Conservation (phyloP, 1,139 yeast genomes). For the Suhomyces panamericanus region DNA sequence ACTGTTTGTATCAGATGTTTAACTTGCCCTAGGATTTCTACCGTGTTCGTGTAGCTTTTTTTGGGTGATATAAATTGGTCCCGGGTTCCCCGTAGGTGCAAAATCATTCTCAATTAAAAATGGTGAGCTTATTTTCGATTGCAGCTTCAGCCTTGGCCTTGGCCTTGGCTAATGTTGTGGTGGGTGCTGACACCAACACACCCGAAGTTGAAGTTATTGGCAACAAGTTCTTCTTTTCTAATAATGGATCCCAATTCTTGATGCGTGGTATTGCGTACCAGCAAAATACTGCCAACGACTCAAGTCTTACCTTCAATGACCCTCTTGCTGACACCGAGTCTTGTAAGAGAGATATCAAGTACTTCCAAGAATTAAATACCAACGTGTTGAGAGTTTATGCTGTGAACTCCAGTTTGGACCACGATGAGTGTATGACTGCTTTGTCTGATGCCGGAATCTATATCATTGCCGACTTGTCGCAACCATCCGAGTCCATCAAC, state of each 20-base stretch:
- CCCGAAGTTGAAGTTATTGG: conserved; percentile 48
- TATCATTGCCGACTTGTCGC: conserved; percentile 81
- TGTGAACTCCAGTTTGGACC: conserved; percentile 73
- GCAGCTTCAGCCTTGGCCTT: conserved; percentile 4
- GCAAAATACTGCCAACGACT: conserved; percentile 37
- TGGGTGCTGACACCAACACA: conserved; percentile 11
- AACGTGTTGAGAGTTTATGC: conserved; percentile 77
- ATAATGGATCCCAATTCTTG: conserved; percentile 48
- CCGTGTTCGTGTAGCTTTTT: conserved; percentile 10
- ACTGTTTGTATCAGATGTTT: conserved; percentile 6
- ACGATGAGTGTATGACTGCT: conserved; percentile 84
- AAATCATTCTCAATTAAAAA: conserved; percentile 3
- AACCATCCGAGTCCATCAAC: conserved; percentile 74
- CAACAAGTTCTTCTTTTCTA: conserved; percentile 45
- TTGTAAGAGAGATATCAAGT: conserved; percentile 79
- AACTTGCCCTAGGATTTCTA: conserved; percentile 6
- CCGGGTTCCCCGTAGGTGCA: neutral
- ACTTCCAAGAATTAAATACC: conserved; percentile 73
- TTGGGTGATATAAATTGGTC: conserved; percentile 8
- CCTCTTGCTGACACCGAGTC: conserved; percentile 70
- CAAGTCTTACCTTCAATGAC: conserved; percentile 58
- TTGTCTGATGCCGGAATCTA: conserved; percentile 88
- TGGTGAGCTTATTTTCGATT: conserved; percentile 7
- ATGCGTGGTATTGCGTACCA: conserved; percentile 51
- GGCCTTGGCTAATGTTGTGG: conserved; percentile 7